Conservation (phyloP, 129 eudicot species). For the Flaveria trinervia region DNA sequence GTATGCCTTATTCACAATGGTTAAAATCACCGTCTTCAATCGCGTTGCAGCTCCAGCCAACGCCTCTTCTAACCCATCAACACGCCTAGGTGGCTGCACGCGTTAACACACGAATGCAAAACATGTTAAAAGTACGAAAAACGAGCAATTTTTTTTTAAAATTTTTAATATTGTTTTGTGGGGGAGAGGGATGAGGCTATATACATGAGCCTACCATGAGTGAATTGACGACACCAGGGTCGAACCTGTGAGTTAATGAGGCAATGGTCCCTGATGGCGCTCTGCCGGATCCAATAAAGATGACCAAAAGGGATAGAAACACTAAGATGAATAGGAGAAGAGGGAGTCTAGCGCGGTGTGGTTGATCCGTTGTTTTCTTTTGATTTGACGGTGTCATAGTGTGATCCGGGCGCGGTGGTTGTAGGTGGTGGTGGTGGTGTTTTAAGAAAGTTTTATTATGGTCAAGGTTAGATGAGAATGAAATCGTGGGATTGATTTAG, state of each 20-base stretch:
- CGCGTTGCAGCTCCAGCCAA: conserved; percentile 45
- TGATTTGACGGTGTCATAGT: not conserved
- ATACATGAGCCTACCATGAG: conserved; percentile 20
- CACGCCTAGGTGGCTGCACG: conserved; percentile 15
- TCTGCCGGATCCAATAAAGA: conserved; percentile 17
- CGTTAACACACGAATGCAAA: not conserved
- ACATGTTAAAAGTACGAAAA: not conserved
- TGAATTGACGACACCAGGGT: conserved; percentile 9
- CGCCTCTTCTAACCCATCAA: conserved; percentile 47
- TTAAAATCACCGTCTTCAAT: conserved; percentile 51
- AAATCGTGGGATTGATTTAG: conserved; percentile 13
- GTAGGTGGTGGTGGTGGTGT: conserved; percentile 13
- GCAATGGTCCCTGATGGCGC: conserved; percentile 15
- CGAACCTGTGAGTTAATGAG: conserved; percentile 16
- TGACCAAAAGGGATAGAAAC: not conserved
- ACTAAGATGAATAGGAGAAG: conserved; percentile 19
- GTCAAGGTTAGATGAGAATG: conserved; percentile 16
- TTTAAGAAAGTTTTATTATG: conserved; percentile 19
- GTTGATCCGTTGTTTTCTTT: conserved; percentile 6
- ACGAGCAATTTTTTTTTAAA: not conserved
- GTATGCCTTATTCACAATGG: conserved; percentile 63
- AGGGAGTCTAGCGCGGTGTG: conserved; percentile 23
- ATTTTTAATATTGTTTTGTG: no score
- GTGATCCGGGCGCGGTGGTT: not conserved
- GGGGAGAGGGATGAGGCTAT: not conserved